Evolutionary conservation across 169 alveolate genomes (phyloP).

Genomic region (Plasmodium gonderi): DNA sequence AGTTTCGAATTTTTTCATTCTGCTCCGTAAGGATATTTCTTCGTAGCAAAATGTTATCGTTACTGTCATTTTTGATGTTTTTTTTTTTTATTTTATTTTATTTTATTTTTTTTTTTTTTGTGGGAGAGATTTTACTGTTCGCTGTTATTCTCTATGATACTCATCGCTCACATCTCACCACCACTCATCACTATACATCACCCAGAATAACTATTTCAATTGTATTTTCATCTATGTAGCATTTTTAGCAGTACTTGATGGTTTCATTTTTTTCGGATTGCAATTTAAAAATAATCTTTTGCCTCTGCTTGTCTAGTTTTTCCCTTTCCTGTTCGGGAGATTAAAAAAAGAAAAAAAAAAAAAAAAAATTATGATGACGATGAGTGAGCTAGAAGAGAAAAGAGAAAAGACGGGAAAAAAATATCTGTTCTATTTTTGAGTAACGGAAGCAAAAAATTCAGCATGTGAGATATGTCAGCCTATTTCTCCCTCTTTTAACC

Average conservation of each 20-base stretch:
- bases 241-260: slow-evolving; percentile 16
- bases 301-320: slow-evolving; percentile 43
- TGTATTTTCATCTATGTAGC: neutral
- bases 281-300: slow-evolving; percentile 41
- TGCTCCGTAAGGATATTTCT: slow-evolving; percentile 38
- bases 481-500: too few species aligned
- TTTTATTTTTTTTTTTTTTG: neutral
- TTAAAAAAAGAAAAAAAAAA: too few species aligned
- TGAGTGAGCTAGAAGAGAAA: neutral
- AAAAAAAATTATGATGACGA: too few species aligned
- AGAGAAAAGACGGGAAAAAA: too few species aligned
- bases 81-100: neutral
- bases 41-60: neutral
- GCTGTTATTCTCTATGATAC: neutral
- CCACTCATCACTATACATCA: neutral
- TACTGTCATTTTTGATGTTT: too few species aligned
- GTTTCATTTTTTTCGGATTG: slow-evolving; percentile 50
- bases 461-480: neutral
- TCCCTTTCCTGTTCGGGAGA: slow-evolving; percentile 44
- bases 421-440: too few species aligned
- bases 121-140: neutral
- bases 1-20: slow-evolving; percentile 29
- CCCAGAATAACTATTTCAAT: neutral
- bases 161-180: neutral
- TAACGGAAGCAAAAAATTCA: too few species aligned